Evolutionary conservation across 768 basidiomycete species (phyloP).

Genomic region (Russula dissimulans): DNA sequence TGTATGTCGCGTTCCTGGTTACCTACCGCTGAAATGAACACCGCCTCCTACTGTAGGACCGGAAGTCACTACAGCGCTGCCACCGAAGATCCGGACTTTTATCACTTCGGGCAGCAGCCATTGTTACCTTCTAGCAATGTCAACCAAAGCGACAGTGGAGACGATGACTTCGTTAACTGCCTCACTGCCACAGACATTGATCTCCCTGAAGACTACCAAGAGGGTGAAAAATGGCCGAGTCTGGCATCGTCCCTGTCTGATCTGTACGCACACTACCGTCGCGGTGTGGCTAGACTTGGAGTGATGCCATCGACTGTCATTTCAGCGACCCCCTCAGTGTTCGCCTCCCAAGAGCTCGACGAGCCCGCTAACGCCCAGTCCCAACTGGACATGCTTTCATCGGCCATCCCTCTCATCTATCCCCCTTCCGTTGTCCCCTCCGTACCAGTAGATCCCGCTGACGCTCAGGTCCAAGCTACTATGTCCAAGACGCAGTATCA

Average conservation of each 20-base stretch:
- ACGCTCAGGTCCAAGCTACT: slow-evolving; percentile 9
- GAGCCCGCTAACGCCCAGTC: background rate
- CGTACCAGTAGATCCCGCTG: background rate
- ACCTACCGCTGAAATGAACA: background rate
- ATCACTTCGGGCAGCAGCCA: background rate
- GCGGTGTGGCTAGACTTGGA: slow-evolving; percentile 37
- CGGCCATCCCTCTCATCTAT: background rate
- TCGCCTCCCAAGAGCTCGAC: background rate
- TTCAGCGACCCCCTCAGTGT: slow-evolving; percentile 7
- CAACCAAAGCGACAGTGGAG: slow-evolving; percentile 38
- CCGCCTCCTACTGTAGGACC: background rate
- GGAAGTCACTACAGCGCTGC: background rate
- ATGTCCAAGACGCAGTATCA: slow-evolving; percentile 24
- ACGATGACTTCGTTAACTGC: slow-evolving; percentile 26
- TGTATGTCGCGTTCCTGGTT: slow-evolving; percentile 1
- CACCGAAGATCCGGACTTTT: background rate
- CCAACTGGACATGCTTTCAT: background rate
- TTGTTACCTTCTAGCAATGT: background rate
- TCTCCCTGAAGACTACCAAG: slow-evolving; percentile 3
- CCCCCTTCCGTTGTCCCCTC: background rate
- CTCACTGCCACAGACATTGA: background rate
- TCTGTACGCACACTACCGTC: slow-evolving; percentile 33
- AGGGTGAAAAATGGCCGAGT: background rate
- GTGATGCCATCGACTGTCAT: slow-evolving; percentile 30
- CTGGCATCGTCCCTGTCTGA: slow-evolving; percentile 8